Base-by-base conservation (phyloP, 2,329 filamentous ascomycete species). In the Verticillium alfalfae region DNA sequence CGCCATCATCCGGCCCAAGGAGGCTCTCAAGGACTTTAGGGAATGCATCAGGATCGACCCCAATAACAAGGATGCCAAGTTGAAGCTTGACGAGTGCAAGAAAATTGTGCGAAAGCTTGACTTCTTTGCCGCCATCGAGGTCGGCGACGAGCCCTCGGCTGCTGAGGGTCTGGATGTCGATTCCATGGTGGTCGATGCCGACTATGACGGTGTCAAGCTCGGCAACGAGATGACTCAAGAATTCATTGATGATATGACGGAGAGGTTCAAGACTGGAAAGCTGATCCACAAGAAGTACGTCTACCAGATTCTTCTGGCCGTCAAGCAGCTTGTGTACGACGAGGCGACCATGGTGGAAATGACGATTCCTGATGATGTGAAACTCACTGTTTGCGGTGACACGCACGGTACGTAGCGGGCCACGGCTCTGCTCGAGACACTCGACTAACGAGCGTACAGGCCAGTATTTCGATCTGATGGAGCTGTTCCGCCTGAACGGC, bases 311-410 rank as follows among this genome's bases (percentile, higher is more conserved):
- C 84, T 99, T 69, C 79, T 97, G 69, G 91, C 91, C 6, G 91
- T 96, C 69, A 92, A 91, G 81, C 89, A 97, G 66, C 85, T 99
- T 62, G 89, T 97, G 56, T 93, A 94, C 74, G 88, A 93, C 60
- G 95, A 99, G 78, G 85, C 94, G 16, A 99, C 95, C 34, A 97
- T 99, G 95, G 93, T 97, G 34, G 95, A 99, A 78, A 85, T 95
- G 72, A 86, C 91, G 58, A 87, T 99, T 60, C 86, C 89, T 6
- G 79, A 91, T 56, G 92, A 88, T 61, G 87, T 89, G 62, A 85
- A 89, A 71, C 81, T 99, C 70, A 99, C 95, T 2, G 93, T 99
- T 61, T 99, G 95, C 72, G 95, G 95, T 75, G 95, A 99, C 74
- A 99, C 95, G 5, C 95, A 99, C 74, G 95, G 92, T 92, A 77